Percentiles rank a stretch among this genome's conserved stretches.
Conservation (phyloP, 2,329 filamentous ascomycete species). For the Curvularia hawaiiensis region DNA sequence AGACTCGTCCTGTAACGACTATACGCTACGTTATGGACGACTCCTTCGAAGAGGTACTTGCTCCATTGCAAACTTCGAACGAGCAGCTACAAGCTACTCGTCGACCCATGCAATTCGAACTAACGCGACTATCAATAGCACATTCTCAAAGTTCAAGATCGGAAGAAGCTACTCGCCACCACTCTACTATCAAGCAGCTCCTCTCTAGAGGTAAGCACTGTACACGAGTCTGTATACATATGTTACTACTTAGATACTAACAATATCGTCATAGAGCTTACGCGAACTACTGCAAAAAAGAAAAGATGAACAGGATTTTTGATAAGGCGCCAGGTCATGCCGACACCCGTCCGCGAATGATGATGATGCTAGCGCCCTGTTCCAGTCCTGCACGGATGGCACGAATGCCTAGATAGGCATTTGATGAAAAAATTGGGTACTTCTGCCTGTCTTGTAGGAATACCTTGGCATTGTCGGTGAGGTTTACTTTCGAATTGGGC, state of each 20-base stretch:
- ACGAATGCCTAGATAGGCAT: no score
- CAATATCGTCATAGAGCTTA: neutral
- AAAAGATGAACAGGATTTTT: neutral
- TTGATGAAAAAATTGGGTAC: no score
- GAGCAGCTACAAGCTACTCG: neutral
- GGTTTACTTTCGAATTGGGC: no score
- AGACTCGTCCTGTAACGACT: slow-evolving; percentile 40
- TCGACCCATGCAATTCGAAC: neutral
- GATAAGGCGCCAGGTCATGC: neutral
- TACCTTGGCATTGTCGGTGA: no score
- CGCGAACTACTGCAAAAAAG: neutral
- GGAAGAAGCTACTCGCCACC: slow-evolving; percentile 3
- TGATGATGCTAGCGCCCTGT: no score
- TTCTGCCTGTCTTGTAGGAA: no score
- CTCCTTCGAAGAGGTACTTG: slow-evolving; percentile 43
- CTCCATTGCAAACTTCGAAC: neutral
- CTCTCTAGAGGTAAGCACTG: slow-evolving; percentile 1
- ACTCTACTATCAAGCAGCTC: neutral
- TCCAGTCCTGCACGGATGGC: no score
- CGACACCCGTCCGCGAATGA: no score
- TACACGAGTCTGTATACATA: neutral
- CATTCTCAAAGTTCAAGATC: slow-evolving; percentile 8
- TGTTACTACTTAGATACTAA: neutral
- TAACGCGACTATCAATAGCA: neutral
- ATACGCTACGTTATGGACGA: slow-evolving; percentile 48